phyloP scores from a whole-genome alignment of 163 green algal genomes.

The Volvox carteri region DNA sequence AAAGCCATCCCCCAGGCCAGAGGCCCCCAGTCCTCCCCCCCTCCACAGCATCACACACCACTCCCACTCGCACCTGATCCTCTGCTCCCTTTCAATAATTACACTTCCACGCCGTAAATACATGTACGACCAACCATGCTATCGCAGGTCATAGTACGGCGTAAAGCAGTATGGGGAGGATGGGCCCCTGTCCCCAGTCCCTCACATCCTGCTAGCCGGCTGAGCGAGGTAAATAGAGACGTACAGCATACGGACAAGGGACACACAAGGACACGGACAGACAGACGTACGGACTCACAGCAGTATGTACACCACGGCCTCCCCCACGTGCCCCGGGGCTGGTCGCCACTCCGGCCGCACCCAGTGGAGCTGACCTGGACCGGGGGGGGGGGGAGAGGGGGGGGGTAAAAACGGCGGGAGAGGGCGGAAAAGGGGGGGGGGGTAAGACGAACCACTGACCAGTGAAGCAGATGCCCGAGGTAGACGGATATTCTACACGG shows the following conservation, averaged over 20 bases:
- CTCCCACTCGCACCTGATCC: not conserved
- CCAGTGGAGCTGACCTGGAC: slow-evolving; percentile 30
- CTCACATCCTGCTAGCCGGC: no score
- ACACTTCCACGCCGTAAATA: not conserved
- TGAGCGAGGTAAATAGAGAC: no score
- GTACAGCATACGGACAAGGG: no score
- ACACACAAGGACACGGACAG: no score
- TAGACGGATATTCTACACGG: not conserved
- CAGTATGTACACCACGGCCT: slow-evolving; percentile 47
- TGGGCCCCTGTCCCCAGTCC: no score
- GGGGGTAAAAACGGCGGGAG: not conserved
- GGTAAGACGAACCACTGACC: no score
- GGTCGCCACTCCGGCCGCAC: slow-evolving; percentile 1
- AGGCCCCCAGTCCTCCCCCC: no score
- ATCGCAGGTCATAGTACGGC: no score
- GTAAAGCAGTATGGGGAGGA: no score
- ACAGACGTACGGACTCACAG: slow-evolving; percentile 13
- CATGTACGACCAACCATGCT: no score
- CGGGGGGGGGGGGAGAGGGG: not conserved
- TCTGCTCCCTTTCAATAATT: not conserved
- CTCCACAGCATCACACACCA: not conserved
- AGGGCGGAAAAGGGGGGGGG: not conserved
- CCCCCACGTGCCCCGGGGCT: not conserved
- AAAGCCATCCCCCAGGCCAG: no score
- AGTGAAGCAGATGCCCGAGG: no score